These are phyloP conservation scores for Grifola frondosa DNA, from an alignment of 1,284 basidiomycete genomes.

Conservation along the genomic window DNA sequence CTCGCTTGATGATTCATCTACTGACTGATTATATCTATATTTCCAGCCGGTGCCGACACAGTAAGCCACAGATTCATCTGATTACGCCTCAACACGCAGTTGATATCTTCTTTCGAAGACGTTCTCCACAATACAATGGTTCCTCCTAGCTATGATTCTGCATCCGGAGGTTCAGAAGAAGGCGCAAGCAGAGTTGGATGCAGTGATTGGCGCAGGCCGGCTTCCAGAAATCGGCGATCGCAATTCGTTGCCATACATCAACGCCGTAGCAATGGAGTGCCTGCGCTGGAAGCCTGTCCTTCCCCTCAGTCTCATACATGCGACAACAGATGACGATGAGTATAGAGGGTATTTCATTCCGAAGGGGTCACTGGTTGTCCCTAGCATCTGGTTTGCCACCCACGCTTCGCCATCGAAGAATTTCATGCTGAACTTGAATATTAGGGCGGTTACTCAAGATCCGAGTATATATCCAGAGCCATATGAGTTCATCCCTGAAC, in stretches of 20 bases:
- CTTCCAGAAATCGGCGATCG: conserved; percentile 32
- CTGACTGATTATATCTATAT: too few species aligned
- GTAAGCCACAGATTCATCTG: too few species aligned
- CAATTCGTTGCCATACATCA: conserved; percentile 28
- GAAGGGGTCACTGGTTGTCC: neutral
- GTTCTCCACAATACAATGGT: conserved; percentile 12
- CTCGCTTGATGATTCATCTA: too few species aligned
- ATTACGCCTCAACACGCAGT: neutral
- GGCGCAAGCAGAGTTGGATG: conserved; percentile 34
- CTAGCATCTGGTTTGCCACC: neutral
- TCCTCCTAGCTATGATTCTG: conserved; percentile 32
- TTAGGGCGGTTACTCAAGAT: too few species aligned
- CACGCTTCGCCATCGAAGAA: neutral
- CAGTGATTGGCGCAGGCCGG: conserved; percentile 27
- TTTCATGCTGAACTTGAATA: too few species aligned
- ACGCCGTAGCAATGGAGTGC: conserved; percentile 32
- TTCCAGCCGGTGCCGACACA: conserved; percentile 14
- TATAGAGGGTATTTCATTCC: conserved; percentile 12
- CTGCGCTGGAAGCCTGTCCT: conserved; percentile 29
- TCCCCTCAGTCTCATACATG: conserved; percentile 16
- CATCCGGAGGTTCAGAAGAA: conserved; percentile 29
- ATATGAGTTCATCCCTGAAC: too few species aligned
- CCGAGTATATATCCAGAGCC: too few species aligned
- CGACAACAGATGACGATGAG: neutral
- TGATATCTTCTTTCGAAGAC: conserved; percentile 1